Base-by-base conservation (phyloP, 2,329 filamentous ascomycete genomes). In the Colletotrichum sojae region DNA sequence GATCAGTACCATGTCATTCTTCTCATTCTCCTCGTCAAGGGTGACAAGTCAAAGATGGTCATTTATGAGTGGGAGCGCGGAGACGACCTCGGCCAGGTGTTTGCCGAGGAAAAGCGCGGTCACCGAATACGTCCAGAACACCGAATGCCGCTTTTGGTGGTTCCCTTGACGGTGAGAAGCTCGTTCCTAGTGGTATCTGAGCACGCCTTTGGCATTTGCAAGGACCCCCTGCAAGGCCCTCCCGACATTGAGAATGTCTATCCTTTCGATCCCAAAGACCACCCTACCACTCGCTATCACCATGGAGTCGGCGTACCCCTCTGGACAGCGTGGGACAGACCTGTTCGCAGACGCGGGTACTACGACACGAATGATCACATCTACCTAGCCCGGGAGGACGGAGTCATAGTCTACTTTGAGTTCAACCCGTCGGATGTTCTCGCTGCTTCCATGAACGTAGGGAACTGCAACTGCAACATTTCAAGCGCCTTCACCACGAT, bases 371-470 rank as follows among this genome's bases (percentile, higher is more conserved):
- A 90, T 43, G 96, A 98, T 75, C 90, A 91, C 69, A 90, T 98
- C 56, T 97, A 96, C 76, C 83, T 99, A 16, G 93, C 92, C 12
- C 90, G 95, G 63, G 95, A 98, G 80, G 95, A 98, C 76, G 96
- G 96, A 3, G 83, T 91, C 56, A 86, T 98, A 10, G 88, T 91
- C 62, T 93, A 92, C 72, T 80, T 95, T 5, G 90, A 94, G 72
- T 89, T 94, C 67, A 87, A 88, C 51, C 85, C 85, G 6, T 83
- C 83, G 71, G 87, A 85, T 53, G 83, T 88, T 72, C 78, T 91
- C 61, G 84, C 86, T 59, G 83, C 85, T 48, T 83, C 86, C 62
- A 85, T 86, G 53, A 84, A 87, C 62, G 85, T 93, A 66, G 92
- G 92, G 8, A 85, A 86, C 58, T 89, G 93, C 72, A 85, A 88